Evolutionary conservation across 768 basidiomycete genomes (phyloP).

Genomic region (Lactarius akahatsu): DNA sequence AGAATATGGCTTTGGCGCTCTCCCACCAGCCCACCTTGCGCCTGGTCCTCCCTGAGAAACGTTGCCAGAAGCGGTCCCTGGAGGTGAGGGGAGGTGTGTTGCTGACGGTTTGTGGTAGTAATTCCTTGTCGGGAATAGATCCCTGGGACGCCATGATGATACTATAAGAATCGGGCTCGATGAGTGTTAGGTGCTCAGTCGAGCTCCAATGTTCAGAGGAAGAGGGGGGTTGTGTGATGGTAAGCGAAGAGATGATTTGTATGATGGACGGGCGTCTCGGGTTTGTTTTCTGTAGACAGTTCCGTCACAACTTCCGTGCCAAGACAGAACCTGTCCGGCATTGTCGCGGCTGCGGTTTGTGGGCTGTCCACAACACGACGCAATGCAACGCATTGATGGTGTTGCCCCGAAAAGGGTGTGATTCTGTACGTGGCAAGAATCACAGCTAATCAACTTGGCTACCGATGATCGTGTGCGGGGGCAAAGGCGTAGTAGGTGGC

Average conservation of each 20-base stretch:
- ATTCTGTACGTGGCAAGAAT: no score
- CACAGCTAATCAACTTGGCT: no score
- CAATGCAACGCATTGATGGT: neutral
- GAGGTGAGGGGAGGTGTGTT: neutral
- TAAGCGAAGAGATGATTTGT: neutral
- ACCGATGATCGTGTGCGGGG: no score
- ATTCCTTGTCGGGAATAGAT: neutral
- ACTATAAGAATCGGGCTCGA: no score
- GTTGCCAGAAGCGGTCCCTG: constrained; percentile 16
- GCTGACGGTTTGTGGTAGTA: neutral
- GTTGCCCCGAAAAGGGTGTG: neutral
- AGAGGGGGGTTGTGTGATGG: neutral
- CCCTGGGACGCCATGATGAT: neutral
- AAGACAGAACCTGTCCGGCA: neutral
- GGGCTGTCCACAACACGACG: neutral
- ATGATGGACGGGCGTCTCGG: neutral
- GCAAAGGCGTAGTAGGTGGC: no score
- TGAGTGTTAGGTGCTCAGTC: neutral
- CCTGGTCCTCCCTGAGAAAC: constrained; percentile 25
- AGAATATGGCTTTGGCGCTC: constrained; percentile 18
- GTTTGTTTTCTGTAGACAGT: neutral
- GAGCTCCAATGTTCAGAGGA: neutral
- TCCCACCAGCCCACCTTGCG: constrained; percentile 15
- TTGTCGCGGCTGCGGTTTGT: no score
- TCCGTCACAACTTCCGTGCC: no score